Conservation (phyloP, 2,329 filamentous ascomycete species). For the Beauveria scarabaeidicola region DNA sequence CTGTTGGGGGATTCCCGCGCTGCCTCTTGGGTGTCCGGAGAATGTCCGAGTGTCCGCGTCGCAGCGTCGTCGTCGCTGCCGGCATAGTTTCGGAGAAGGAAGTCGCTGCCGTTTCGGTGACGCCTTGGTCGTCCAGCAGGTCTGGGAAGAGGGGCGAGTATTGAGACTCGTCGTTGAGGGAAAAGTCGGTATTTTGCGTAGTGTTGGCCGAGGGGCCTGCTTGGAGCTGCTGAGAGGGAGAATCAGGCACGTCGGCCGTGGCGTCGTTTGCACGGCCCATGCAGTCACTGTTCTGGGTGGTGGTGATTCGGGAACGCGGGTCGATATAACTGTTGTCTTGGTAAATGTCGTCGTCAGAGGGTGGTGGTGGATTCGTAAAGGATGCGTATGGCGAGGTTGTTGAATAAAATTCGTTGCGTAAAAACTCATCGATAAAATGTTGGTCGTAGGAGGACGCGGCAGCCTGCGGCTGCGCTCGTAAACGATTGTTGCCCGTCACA, state of each 20-base stretch:
- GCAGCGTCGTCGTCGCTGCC: background rate
- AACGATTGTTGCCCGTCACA: background rate
- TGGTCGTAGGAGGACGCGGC: constrained; percentile 14
- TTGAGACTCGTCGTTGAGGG: constrained; percentile 20
- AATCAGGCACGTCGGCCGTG: constrained; percentile 1
- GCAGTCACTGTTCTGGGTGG: background rate
- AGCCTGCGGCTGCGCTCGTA: background rate
- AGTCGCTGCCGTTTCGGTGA: constrained; percentile 19
- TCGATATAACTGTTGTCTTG: background rate
- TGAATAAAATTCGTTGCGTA: constrained; percentile 26
- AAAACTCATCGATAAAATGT: constrained; percentile 19
- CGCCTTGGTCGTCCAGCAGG: constrained; percentile 19
- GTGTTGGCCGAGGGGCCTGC: constrained; percentile 12
- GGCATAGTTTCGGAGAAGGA: constrained; percentile 25
- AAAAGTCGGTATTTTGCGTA: constrained; percentile 14
- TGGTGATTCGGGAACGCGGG: background rate
- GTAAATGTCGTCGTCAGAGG: constrained; percentile 3
- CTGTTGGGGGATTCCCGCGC: constrained; percentile 13
- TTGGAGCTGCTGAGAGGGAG: constrained; percentile 11
- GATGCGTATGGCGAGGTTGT: constrained; percentile 23
- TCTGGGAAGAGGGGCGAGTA: constrained; percentile 21
- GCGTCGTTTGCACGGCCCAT: constrained; percentile 1
- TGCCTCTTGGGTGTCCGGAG: constrained; percentile 20
- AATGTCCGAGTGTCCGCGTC: background rate
- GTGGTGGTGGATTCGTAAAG: constrained; percentile 16